Percentiles rank a stretch among this genome's conserved stretches.
Conservation (phyloP, 2,329 filamentous ascomycete species). For the Triangularia verruculosa region DNA sequence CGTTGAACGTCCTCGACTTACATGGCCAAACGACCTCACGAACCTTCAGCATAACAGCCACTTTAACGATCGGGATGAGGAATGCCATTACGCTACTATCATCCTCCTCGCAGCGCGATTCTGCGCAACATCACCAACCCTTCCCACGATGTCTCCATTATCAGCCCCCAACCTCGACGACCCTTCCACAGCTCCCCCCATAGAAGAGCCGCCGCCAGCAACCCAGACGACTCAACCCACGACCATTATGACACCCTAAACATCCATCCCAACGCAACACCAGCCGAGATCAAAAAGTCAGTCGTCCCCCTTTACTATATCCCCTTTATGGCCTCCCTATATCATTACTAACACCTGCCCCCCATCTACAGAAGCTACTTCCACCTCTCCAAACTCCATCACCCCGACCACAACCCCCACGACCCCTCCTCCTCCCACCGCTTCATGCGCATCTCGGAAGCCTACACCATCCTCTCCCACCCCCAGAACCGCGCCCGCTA, state of each 20-base stretch:
- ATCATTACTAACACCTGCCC: not conserved
- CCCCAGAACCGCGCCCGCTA: conserved; percentile 73
- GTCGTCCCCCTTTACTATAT: conserved; percentile 26
- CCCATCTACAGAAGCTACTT: conserved; percentile 72
- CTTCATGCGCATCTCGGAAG: conserved; percentile 81
- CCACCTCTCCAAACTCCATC: conserved; percentile 82
- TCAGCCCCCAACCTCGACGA: conserved; percentile 5
- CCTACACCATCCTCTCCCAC: conserved; percentile 74
- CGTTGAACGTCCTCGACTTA: not conserved
- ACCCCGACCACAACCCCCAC: conserved; percentile 83
- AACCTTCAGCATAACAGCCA: conserved; percentile 5
- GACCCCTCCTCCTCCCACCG: conserved; percentile 69
- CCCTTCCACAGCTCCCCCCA: conserved; percentile 33
- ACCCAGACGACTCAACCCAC: conserved; percentile 27
- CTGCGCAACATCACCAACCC: conserved; percentile 17
- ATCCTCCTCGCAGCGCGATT: conserved; percentile 32
- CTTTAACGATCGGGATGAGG: conserved; percentile 52
- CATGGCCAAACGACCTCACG: not conserved
- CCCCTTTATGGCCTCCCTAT: not conserved
- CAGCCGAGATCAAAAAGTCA: conserved; percentile 80
- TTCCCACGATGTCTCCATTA: conserved; percentile 4
- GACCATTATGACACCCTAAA: conserved; percentile 83
- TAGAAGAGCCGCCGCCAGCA: conserved; percentile 24
- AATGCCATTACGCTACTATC: conserved; percentile 52
- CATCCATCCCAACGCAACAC: conserved; percentile 65